Base-by-base conservation (phyloP, 2,329 filamentous ascomycete genomes). In the Thyridium curvatum region DNA sequence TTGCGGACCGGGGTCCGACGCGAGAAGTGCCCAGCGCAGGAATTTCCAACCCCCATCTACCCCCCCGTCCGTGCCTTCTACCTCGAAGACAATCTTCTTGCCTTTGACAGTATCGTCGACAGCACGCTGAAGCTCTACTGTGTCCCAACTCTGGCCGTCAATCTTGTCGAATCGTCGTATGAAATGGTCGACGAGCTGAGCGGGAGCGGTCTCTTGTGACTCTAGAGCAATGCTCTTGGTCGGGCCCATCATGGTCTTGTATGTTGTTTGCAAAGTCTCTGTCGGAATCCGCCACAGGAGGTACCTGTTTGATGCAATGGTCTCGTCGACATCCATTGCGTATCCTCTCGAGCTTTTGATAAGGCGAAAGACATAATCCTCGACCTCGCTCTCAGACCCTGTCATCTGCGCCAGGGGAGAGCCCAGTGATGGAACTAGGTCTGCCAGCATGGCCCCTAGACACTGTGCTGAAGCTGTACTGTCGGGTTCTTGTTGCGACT, bases 1-100 rank as follows among this genome's bases (percentile, higher is more conserved):
- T 5, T 52, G 45, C 10, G 52, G 44, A 0, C 56, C 57, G 13
- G 50, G 33, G 16, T 45, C 42, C 12, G 46, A 40, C 5, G 45
- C 53, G 3, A 56, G 21, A n/a, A 62, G 43, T 7, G 49, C 56
- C 54, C 58, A 58, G 2, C 59, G 49, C 15, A 60, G 34, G 13
- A 52, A 44, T 16, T 46, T 52, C 41, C 49, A 59, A 12, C 52
- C 50, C 1, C 35, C 43, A 6, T 41, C 35, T 4, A 32, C 30
- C 12, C 41, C 32, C 6, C 39, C 38, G 5, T 31, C 3, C n/a
- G 35, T 30, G 7, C 34, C 35, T 12, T 29, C 21, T 2, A 41
- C 32, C 8, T 30, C 30, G 30, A 30, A 33, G 7, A 15, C 18
- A 3, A 45, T 34, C 8, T 13, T 12, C 38, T 46, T 26, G 21